Evolutionary conservation across 352 stramenopile species (phyloP).

Genomic region (Phytophthora nicotianae): DNA sequence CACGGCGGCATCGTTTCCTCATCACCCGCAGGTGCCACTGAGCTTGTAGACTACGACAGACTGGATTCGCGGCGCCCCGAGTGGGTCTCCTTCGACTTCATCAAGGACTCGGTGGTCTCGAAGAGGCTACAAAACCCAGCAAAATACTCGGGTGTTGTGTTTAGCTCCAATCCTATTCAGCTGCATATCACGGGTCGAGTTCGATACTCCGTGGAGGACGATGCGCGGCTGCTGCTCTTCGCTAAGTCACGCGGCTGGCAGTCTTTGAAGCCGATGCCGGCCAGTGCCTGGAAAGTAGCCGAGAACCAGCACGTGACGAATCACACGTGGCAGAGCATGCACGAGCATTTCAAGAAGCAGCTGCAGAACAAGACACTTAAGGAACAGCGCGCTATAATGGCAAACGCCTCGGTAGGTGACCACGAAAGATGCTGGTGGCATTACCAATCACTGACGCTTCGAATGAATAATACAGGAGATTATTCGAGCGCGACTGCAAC

Average conservation of each 20-base stretch:
- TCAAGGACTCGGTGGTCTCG: constrained; percentile 48
- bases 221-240: constrained; percentile 53
- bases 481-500: constrained; percentile 10
- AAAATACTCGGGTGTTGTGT: constrained; percentile 42
- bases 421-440: neutral
- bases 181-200: neutral
- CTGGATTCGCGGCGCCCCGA: constrained; percentile 29
- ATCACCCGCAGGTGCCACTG: constrained; percentile 16
- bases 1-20: constrained; percentile 42
- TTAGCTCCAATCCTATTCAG: neutral
- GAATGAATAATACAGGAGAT: constrained; percentile 18
- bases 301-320: constrained; percentile 32
- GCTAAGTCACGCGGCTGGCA: constrained; percentile 32
- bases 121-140: constrained; percentile 33
- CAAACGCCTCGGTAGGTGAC: constrained; percentile 17
- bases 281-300: constrained; percentile 23
- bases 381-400: constrained; percentile 36
- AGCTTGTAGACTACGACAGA: constrained; percentile 49
- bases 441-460: neutral
- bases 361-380: constrained; percentile 39
- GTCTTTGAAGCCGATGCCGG: constrained; percentile 24
- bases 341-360: constrained; percentile 53
- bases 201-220: constrained; percentile 44
- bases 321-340: constrained; percentile 52
- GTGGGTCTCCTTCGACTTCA: constrained; percentile 53